Conservation (phyloP, 345 rosid species). For the Lepidium africanum region DNA sequence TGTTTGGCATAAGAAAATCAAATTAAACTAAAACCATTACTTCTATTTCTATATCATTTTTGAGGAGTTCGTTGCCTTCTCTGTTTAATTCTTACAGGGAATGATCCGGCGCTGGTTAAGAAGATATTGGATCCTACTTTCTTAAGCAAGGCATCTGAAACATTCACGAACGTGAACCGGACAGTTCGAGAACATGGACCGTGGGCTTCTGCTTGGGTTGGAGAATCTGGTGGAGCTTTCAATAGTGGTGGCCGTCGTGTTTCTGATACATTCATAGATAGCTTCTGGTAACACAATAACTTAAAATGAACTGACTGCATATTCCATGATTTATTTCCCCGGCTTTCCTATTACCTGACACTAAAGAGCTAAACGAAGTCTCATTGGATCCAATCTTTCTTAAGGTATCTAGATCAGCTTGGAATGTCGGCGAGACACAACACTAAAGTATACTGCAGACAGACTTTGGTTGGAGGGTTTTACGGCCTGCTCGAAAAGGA, state of each 20-base stretch:
- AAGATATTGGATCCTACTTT: conserved; percentile 71
- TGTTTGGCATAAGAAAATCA: not conserved
- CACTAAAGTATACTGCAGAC: conserved; percentile 97
- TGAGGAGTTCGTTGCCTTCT: not conserved
- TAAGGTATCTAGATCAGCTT: conserved; percentile 96
- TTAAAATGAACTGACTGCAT: not conserved
- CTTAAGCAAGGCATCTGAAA: conserved; percentile 49
- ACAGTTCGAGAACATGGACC: conserved; percentile 58
- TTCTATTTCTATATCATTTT: not conserved
- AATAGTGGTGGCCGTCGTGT: conserved; percentile 86
- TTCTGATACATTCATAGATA: conserved; percentile 79
- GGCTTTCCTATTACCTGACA: not conserved
- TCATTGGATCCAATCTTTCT: not conserved
- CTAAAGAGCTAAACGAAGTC: not conserved
- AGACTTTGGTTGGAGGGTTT: conserved; percentile 85
- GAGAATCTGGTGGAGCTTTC: conserved; percentile 97
- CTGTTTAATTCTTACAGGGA: conserved; percentile 45
- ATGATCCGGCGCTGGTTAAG: conserved; percentile 58
- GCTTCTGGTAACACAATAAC: conserved; percentile 68
- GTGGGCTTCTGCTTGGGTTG: conserved; percentile 98
- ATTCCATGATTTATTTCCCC: not conserved
- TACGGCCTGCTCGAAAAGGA: conserved; percentile 73
- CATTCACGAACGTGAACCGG: conserved; percentile 48
- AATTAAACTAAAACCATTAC: not conserved
- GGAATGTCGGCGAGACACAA: conserved; percentile 90